Evolutionary conservation across 2,329 filamentous ascomycete species (phyloP).

Genomic region (Amphichorda felina): DNA sequence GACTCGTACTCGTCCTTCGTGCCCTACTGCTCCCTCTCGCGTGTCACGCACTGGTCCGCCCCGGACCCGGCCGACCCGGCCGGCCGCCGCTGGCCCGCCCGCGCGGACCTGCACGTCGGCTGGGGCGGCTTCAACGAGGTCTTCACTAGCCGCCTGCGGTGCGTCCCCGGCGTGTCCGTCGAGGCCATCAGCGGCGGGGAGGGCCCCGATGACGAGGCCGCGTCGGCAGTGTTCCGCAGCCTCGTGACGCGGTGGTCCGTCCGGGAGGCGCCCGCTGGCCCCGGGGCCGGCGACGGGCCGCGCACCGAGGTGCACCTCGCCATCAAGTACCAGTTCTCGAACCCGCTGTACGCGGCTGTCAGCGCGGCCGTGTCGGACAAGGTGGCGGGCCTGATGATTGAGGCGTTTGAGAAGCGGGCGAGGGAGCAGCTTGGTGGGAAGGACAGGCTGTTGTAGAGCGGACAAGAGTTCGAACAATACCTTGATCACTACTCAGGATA

Average conservation of each 20-base stretch:
- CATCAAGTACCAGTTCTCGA: slow-evolving; percentile 76
- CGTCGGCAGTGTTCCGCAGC: slow-evolving; percentile 49
- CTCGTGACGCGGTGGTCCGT: slow-evolving; percentile 61
- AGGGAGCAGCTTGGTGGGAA: slow-evolving; percentile 24
- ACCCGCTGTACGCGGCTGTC: slow-evolving; percentile 75
- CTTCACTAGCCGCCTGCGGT: slow-evolving; percentile 72
- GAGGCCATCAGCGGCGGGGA: slow-evolving; percentile 66
- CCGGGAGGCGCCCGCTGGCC: slow-evolving; percentile 15
- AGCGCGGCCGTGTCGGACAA: slow-evolving; percentile 74
- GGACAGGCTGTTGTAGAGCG: no score
- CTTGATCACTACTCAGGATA: no score
- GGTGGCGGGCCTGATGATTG: slow-evolving; percentile 79
- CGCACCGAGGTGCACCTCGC: slow-evolving; percentile 61
- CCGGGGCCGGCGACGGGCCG: slow-evolving; percentile 1
- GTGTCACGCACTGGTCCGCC: slow-evolving; percentile 62
- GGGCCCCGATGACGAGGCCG: slow-evolving; percentile 31
- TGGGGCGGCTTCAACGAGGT: slow-evolving; percentile 76
- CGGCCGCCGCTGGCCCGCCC: slow-evolving; percentile 51
- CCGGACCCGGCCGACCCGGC: slow-evolving; percentile 27
- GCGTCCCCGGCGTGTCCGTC: slow-evolving; percentile 59
- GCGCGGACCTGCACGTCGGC: slow-evolving; percentile 72
- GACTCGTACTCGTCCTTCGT: slow-evolving; percentile 76
- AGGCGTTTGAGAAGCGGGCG: slow-evolving; percentile 81
- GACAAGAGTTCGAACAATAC: no score
- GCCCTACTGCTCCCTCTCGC: slow-evolving; percentile 75